phyloP scores from a whole-genome alignment of 2,329 filamentous ascomycete genomes.

The Colletotrichum coccodes region DNA sequence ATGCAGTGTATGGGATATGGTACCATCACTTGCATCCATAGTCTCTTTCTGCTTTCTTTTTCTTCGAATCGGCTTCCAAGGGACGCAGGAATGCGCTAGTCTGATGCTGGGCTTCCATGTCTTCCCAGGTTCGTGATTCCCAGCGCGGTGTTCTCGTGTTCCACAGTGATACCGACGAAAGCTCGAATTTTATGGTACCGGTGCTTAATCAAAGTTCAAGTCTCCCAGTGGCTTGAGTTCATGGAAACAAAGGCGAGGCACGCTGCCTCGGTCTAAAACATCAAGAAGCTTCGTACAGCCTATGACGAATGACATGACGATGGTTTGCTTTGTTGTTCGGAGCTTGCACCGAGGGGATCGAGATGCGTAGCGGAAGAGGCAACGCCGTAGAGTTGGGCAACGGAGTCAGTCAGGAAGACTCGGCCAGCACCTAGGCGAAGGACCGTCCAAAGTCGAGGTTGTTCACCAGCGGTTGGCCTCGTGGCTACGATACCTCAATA shows the following conservation, averaged over 20 bases:
- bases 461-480: constrained; percentile 22
- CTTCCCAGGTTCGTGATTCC: background rate
- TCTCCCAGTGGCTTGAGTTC: background rate
- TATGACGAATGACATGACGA: background rate
- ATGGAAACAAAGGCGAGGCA: background rate
- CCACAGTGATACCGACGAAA: background rate
- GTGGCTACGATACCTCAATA: constrained; percentile 1
- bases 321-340: background rate
- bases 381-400: background rate
- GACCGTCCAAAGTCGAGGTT: background rate
- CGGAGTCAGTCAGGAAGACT: background rate
- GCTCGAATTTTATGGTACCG: background rate
- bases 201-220: background rate
- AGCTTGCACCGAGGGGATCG: background rate
- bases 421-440: constrained; percentile 1
- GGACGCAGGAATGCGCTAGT: background rate
- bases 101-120: constrained; percentile 1
- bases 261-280: background rate
- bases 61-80: background rate
- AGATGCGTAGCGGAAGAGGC: background rate
- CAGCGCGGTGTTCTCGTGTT: background rate
- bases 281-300: background rate
- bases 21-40: background rate
- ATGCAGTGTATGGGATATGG: background rate
- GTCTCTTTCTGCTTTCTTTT: too few relatives aligned